Evolutionary conservation across 805 yeast genomes (phyloP), one percentile per base, ranked within the genome.

Genomic region (Zygosaccharomyces kombuchaensis): DNA sequence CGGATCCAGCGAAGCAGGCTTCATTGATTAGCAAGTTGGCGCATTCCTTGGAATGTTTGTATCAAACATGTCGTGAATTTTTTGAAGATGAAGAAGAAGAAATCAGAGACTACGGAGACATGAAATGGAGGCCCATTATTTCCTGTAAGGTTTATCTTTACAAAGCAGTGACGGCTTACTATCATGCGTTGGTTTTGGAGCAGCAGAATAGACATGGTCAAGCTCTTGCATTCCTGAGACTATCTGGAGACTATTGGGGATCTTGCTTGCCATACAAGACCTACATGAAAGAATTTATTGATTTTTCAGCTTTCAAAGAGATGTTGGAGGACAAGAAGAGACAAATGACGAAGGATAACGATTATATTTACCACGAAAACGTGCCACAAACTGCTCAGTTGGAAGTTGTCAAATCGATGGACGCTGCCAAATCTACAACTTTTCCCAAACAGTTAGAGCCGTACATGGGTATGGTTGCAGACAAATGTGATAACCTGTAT

Each of bases 341-440:
- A 22, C 55, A 63, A 2, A 55, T 87, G 54, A 80, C 76, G 21
- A 88, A 85, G 54, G 98, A 91, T 59, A 91, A 91, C 58, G 97
- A 91, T 60, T 83, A 80, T 56, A 87, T 91, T 30, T 91, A 87
- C 60, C 96, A 93, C 64, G 91, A 84, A 16, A 57, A 72, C 1
- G 69, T 90, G 10, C 96, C 96, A 0, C 69, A 77, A 3, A 66
- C 67, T 25, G 77, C 52, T 2, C 54, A 59, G 5, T 10, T 60
- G n/a, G 66, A 58, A 19, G 36, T 43, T 13, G 51, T 65, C 9
- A 65, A 77, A 17, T 65, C 82, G 0, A 66, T 88, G 40, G 77
- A 87, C 6, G 84, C 80, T 10, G 72, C 88, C 4, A 80, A 84
- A 50, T 77, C 82, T 0, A 71, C 85, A 68, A 85, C 81, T 37